Percentiles rank a stretch among this genome's conserved stretches.
Evolutionary conservation across 1,284 basidiomycete species (phyloP).

Genomic region (Malassezia obtusa): DNA sequence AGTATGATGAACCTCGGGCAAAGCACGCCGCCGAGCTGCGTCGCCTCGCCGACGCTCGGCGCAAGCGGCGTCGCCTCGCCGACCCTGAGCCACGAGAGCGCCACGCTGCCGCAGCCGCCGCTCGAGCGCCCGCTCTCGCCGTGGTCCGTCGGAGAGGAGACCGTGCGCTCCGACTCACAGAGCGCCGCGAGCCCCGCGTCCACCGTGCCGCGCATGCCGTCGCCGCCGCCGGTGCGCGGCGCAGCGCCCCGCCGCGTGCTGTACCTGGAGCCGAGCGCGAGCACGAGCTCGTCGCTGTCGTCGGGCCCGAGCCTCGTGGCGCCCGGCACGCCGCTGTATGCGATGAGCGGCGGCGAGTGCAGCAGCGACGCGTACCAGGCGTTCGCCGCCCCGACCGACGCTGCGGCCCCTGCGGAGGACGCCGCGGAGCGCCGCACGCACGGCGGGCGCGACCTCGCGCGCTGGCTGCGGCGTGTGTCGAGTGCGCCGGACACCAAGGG

Average conservation of each 20-base stretch:
- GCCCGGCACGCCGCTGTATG: background rate
- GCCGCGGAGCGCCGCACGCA: background rate
- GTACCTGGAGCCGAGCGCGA: constrained; percentile 2
- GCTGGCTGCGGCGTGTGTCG: constrained; percentile 68
- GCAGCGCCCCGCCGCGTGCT: background rate
- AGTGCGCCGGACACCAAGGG: constrained; percentile 93
- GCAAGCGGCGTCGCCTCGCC: background rate
- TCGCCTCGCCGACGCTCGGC: background rate
- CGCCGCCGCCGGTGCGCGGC: background rate
- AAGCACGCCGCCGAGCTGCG: background rate
- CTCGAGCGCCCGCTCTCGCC: background rate
- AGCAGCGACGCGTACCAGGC: background rate
- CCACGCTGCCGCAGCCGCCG: background rate
- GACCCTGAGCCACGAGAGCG: background rate
- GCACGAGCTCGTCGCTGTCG: constrained; percentile 13
- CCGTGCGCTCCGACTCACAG: background rate
- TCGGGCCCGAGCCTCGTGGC: background rate
- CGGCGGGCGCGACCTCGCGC: background rate
- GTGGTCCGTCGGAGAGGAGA: background rate
- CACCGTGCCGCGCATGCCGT: background rate
- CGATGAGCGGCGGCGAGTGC: background rate
- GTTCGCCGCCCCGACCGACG: background rate
- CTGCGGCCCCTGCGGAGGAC: background rate
- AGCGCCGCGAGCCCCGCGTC: background rate
- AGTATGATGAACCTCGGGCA: constrained; percentile 2